phyloP scores from a whole-genome alignment of 169 alveolate species.

The Blepharisma undulans region DNA sequence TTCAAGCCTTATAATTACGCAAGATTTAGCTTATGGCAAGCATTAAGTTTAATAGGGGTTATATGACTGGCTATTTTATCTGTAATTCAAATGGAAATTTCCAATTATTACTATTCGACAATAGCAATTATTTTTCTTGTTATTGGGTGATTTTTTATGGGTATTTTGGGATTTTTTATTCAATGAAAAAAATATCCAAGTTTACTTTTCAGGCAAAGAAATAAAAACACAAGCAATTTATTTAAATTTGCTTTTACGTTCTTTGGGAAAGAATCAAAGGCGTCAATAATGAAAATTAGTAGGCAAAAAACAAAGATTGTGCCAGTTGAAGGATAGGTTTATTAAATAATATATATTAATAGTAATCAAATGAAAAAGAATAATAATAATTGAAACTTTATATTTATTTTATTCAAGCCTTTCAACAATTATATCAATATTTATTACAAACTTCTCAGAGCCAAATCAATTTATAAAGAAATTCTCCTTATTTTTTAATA shows the following conservation, averaged over 20 bases:
- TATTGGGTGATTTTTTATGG: neutral
- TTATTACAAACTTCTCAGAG: too few relatives aligned
- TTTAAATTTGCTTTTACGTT: neutral
- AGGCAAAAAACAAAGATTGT: neutral
- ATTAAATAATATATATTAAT: too few relatives aligned
- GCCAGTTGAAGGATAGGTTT: neutral
- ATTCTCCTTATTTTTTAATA: too few relatives aligned
- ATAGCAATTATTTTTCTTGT: neutral
- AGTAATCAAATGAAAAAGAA: too few relatives aligned
- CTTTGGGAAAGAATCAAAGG: neutral
- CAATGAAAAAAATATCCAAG: neutral
- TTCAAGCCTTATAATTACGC: constrained; percentile 32
- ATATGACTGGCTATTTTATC: neutral
- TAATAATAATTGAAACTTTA: too few relatives aligned
- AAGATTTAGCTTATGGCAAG: constrained; percentile 16
- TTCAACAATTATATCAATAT: too few relatives aligned
- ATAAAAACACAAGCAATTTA: neutral
- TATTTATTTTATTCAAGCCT: too few relatives aligned
- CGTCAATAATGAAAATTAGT: neutral
- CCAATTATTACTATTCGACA: neutral
- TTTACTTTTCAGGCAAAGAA: neutral
- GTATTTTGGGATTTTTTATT: neutral
- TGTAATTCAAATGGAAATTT: neutral
- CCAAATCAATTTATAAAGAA: too few relatives aligned
- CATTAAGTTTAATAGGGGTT: neutral